Base-by-base conservation (phyloP, 2,329 filamentous ascomycete species). In the Trichophyton schoenleinii region DNA sequence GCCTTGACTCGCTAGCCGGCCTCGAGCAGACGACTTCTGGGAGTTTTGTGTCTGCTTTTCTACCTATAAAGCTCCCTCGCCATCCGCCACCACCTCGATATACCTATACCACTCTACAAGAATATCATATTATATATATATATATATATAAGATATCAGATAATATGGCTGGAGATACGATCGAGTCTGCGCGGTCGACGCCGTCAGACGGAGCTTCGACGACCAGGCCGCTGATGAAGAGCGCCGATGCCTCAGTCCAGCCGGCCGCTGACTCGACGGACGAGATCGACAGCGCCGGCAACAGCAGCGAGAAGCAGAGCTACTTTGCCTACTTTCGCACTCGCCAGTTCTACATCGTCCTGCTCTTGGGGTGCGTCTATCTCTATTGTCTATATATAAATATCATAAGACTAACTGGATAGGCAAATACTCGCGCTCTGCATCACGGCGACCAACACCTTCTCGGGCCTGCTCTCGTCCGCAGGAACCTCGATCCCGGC, bases 381-480 rank as follows among this genome's bases (percentile, higher is more conserved):
- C 3, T 38, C 34, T 36, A 28, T 11, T 34, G 1, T 34, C 2
- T 34, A 7, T 34, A 9, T 9, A 6, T 34, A 34, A 3, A 57
- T 22, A 60, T 44, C 28, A 59, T n/a, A 28, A 1, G 8, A 65
- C 36, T 63, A 28, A 58, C 59, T 20, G 36, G 3, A 41, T 61
- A 83, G 83, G 63, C 91, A 96, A 80, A 74, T 91, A 59, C 84
- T 96, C 52, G 85, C 91, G 3, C 83, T 99, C 63, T 91, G 90
- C 78, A 94, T 95, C 75, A 96, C 91, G 0, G 85, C 84, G 34
- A 96, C 91, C 58, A 96, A 95, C 79, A 97, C 94, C 57, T 89
- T 97, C 71, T 89, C 87, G 42, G 83, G 82, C 28, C 83, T 96
- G 61, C 84, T 99, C 34, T 80, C 80, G 62, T 74, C 76, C 3